Evolutionary conservation across 2,329 filamentous ascomycete species (phyloP), one percentile per base, ranked within the genome.

Genomic region (Stachybotrys chartarum): DNA sequence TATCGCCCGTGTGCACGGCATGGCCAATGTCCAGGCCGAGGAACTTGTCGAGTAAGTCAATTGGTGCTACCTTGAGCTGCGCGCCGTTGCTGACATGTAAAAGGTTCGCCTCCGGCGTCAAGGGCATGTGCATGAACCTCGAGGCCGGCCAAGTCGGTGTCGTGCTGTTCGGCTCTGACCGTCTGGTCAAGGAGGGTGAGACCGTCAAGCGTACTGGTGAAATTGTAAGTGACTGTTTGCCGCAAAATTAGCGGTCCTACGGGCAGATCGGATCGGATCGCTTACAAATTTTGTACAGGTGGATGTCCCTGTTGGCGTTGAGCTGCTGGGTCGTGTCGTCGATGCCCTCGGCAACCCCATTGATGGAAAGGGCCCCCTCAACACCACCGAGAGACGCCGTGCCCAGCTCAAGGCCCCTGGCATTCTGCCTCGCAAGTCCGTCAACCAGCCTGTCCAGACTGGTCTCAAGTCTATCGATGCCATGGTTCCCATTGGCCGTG

Each of bases 71-170:
- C 55, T 54, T 55, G 30, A 24, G 24, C 55, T 47, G 17, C 8
- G 3, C 6, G 4, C 45, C 7, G 32, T 50, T 56, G 50, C 59
- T 68, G 63, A 66, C 54, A n/a, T 39, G 6, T 30, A 57, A 51
- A 30, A 97, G 92, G 84, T 99, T 99, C 83, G 91, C 94, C 72
- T 99, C 94, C 65, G 94, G 94, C 78, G 94, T 97, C 80, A 97
- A 97, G 88, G 94, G 94, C 78, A 99, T 99, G 94, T 97, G 93
- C 90, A 97, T 99, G 93, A 99, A 99, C 90, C 87, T 99, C 80
- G 94, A 99, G 83, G 94, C 94, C 78, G 94, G 94, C 78, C 94
- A 97, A 81, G 94, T 99, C 82, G 94, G 94, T 96, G 92, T 99
- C 72, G 94, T 99, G 86, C 86, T 99, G 74, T 99, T 99, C 86